Conservation (phyloP, 768 basidiomycete genomes). For the Lentinula raphanica region DNA sequence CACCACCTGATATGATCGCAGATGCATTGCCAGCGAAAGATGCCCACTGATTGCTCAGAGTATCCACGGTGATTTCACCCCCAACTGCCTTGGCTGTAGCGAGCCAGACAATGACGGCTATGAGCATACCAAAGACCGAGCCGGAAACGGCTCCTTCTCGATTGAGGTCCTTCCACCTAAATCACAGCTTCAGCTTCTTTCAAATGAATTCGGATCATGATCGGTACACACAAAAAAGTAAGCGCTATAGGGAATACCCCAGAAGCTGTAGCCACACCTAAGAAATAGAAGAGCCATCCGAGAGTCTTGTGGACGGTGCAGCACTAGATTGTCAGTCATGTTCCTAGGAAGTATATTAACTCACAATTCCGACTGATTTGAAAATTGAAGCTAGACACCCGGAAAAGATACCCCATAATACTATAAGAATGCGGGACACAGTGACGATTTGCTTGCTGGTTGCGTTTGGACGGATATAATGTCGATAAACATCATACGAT, state of each 20-base stretch:
- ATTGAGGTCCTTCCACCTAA: slow-evolving; percentile 18
- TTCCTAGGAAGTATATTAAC: not conserved
- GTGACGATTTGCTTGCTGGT: slow-evolving; percentile 11
- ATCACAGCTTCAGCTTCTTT: not conserved
- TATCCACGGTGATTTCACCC: slow-evolving; percentile 19
- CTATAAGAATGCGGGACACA: slow-evolving; percentile 10
- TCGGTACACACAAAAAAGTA: slow-evolving; percentile 11
- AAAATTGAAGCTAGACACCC: slow-evolving; percentile 10
- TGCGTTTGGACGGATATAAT: slow-evolving; percentile 13
- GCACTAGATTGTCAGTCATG: not conserved
- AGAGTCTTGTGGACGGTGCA: slow-evolving; percentile 14
- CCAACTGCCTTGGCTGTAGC: slow-evolving; percentile 16
- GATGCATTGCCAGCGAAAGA: slow-evolving; percentile 23
- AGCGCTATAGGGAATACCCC: slow-evolving; percentile 20
- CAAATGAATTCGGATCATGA: not conserved
- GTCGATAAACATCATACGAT: slow-evolving; percentile 16
- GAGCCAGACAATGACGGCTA: slow-evolving; percentile 22
- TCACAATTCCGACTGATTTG: slow-evolving; percentile 9
- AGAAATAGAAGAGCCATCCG: slow-evolving; percentile 23
- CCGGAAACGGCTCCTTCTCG: slow-evolving; percentile 19
- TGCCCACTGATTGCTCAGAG: slow-evolving; percentile 19
- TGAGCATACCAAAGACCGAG: slow-evolving; percentile 19
- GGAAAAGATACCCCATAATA: slow-evolving; percentile 12
- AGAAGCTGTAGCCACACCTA: slow-evolving; percentile 19
- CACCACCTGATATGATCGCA: slow-evolving; percentile 19